Percentiles rank a stretch among this genome's conserved stretches.
Evolutionary conservation across 139 green algal genomes (phyloP).

Genomic region (Edaphochlamys debaryana): DNA sequence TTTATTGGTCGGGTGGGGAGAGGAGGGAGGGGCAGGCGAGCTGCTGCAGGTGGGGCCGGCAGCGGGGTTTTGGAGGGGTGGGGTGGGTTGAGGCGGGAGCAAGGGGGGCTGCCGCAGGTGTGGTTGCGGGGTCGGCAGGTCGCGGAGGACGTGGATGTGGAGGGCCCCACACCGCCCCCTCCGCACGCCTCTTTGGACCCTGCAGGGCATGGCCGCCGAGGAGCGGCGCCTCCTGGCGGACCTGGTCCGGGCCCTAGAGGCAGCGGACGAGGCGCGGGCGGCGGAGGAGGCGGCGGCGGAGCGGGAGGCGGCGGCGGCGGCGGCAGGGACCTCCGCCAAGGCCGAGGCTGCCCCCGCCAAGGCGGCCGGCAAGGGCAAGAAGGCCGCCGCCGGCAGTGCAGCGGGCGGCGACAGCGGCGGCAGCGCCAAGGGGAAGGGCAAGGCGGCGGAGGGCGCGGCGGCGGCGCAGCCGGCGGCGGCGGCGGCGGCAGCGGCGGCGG

Average conservation of each 20-base stretch:
- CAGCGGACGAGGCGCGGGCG: background rate
- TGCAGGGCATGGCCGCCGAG: background rate
- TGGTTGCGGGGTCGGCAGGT: too few relatives aligned
- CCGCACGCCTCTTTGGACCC: too few relatives aligned
- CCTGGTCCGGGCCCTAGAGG: slow-evolving; percentile 14
- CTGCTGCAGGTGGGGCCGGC: too few relatives aligned
- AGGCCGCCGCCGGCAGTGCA: background rate
- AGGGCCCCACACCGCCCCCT: too few relatives aligned
- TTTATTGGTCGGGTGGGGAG: too few relatives aligned
- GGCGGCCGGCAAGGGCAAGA: background rate
- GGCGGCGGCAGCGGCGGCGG: background rate
- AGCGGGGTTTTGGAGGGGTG: too few relatives aligned
- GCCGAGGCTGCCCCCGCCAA: background rate
- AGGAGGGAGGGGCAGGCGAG: too few relatives aligned
- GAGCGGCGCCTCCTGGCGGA: slow-evolving; percentile 19
- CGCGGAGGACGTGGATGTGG: too few relatives aligned
- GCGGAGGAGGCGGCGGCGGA: background rate
- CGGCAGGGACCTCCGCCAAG: background rate
- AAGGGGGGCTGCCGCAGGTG: too few relatives aligned
- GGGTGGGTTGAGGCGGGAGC: too few relatives aligned
- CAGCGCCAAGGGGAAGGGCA: background rate
- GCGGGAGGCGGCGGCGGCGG: background rate
- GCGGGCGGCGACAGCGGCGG: background rate
- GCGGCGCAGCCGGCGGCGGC: background rate
- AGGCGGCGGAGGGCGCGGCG: background rate